These are phyloP conservation scores for Rosa chinensis DNA, from an alignment of 306 rosid genomes.

Conservation along the genomic window DNA sequence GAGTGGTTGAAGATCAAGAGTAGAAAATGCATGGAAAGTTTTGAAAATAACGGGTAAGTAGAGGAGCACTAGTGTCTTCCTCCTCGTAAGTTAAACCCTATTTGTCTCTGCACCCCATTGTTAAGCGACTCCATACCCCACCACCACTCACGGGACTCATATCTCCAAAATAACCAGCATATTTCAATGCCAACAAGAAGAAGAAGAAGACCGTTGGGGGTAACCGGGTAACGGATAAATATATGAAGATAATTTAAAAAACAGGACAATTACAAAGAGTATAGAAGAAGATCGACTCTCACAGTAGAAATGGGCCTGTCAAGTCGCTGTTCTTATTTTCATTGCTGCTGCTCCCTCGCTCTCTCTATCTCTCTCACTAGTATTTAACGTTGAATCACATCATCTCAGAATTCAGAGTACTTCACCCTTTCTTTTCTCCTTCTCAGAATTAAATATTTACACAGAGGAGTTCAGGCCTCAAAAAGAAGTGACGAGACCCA, in stretches of 20 bases:
- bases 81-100: constrained; percentile 36
- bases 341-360: constrained; percentile 2
- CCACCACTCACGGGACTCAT: constrained; percentile 35
- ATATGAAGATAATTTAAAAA: not conserved
- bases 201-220: constrained; percentile 1
- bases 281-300: constrained; percentile 23
- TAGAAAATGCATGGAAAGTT: not conserved
- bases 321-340: constrained; percentile 64
- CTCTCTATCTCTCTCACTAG: constrained; percentile 18
- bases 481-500: constrained; percentile 29
- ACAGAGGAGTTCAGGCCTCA: not conserved
- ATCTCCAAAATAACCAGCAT: not conserved
- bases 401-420: constrained; percentile 47
- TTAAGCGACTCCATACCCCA: constrained; percentile 17
- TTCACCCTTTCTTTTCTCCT: not conserved
- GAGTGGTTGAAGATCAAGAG: not conserved
- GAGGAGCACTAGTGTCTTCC: not conserved
- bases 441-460: constrained; percentile 6
- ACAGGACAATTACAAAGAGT: constrained; percentile 39
- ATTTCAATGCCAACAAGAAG: not conserved
- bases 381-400: constrained; percentile 56
- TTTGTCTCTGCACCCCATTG: constrained; percentile 24
- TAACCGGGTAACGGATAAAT: not conserved
- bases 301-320: constrained; percentile 45
- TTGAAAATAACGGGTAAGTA: constrained; percentile 14